A percentile compares a stretch with the other conserved stretches of the same genome.
Conservation (phyloP, 2,329 filamentous ascomycete genomes). For the Periconia macrospinosa region DNA sequence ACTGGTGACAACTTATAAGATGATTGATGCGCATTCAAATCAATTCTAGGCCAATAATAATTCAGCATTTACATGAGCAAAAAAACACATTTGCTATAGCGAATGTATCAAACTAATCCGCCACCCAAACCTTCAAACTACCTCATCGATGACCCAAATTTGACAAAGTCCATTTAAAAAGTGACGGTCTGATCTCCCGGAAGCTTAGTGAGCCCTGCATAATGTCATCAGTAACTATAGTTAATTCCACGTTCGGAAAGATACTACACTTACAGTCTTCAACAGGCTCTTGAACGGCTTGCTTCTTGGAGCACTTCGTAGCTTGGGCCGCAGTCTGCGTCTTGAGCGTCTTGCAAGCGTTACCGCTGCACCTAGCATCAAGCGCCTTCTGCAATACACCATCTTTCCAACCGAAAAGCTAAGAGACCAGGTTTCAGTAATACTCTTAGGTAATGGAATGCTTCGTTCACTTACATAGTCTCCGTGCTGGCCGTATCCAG, state of each 20-base stretch:
- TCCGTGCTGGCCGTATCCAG: conserved; percentile 28
- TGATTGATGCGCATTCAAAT: too few relatives aligned
- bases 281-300: conserved; percentile 23
- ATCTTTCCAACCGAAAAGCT: conserved; percentile 50
- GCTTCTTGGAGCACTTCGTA: conserved; percentile 17
- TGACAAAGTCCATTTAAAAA: background rate
- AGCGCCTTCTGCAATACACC: conserved; percentile 49
- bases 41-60: too few relatives aligned
- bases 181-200: conserved; percentile 19
- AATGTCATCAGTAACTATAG: background rate
- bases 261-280: conserved; percentile 19
- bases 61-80: too few relatives aligned
- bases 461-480: conserved; percentile 13
- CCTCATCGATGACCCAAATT: background rate
- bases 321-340: conserved; percentile 19
- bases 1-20: too few relatives aligned
- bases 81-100: too few relatives aligned
- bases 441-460: background rate
- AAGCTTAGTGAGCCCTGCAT: conserved; percentile 19
- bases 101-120: too few relatives aligned
- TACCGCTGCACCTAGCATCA: conserved; percentile 39
- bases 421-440: background rate
- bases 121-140: too few relatives aligned
- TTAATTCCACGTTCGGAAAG: background rate
- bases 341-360: conserved; percentile 36